phyloP scores from a whole-genome alignment of 305 asterid genomes.

The Solanum hybrid region DNA sequence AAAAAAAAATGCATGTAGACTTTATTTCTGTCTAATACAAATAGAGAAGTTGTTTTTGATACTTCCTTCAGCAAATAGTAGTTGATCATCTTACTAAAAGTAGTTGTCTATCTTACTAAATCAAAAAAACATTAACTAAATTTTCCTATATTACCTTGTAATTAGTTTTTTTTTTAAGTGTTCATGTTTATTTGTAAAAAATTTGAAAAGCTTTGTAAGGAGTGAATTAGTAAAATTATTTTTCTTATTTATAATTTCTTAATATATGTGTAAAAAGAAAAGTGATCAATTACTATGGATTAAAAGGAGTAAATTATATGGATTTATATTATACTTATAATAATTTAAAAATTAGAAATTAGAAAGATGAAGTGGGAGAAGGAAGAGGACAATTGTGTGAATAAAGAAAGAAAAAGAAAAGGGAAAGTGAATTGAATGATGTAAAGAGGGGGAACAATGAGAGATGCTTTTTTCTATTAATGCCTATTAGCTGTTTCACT shows the following conservation, averaged over 20 bases:
- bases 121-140: too few relatives aligned
- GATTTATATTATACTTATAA: too few relatives aligned
- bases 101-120: too few relatives aligned
- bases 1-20: neutral
- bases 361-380: neutral
- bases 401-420: conserved; percentile 1
- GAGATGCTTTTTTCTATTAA: conserved; percentile 1
- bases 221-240: neutral
- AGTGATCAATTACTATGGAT: too few relatives aligned
- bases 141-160: too few relatives aligned
- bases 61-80: neutral
- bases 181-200: too few relatives aligned
- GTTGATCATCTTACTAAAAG: too few relatives aligned
- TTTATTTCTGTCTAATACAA: neutral
- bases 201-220: too few relatives aligned
- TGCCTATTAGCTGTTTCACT: neutral
- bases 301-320: neutral
- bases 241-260: too few relatives aligned
- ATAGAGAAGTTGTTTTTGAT: neutral
- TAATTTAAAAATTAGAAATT: neutral
- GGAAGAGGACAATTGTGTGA: neutral
- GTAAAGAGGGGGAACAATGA: conserved; percentile 9
- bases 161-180: too few relatives aligned
- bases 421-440: conserved; percentile 4
- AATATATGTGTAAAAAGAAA: too few relatives aligned